Conservation (phyloP, 1,284 basidiomycete species). For the Neolentinus lepideus region DNA sequence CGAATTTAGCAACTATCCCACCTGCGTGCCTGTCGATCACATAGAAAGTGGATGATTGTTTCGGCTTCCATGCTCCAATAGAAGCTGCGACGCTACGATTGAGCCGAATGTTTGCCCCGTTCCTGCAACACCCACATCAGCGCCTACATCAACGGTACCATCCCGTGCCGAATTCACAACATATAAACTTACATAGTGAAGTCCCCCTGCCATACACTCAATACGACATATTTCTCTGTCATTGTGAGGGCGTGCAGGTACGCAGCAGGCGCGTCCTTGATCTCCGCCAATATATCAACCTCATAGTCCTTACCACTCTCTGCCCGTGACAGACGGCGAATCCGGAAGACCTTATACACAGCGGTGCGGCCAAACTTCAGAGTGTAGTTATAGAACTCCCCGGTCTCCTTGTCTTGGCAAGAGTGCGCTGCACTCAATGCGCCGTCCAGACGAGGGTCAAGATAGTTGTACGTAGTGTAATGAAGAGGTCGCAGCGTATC, state of each 20-base stretch:
- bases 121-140: constrained; percentile 8
- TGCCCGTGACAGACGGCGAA: constrained; percentile 15
- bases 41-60: constrained; percentile 24
- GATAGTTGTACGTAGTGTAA: constrained; percentile 15
- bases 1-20: constrained; percentile 27
- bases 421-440: constrained; percentile 27
- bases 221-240: constrained; percentile 26
- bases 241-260: constrained; percentile 29
- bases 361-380: constrained; percentile 18
- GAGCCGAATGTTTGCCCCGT: constrained; percentile 16
- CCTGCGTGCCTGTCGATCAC: constrained; percentile 27
- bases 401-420: constrained; percentile 24
- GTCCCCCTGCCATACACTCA: constrained; percentile 26
- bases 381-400: constrained; percentile 29
- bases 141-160: no score
- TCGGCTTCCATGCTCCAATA: constrained; percentile 22
- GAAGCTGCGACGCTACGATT: constrained; percentile 22
- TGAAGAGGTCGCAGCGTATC: constrained; percentile 28
- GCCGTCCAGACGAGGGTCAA: constrained; percentile 27
- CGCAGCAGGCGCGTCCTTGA: constrained; percentile 27
- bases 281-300: constrained; percentile 26
- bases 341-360: constrained; percentile 25
- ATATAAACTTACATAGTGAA: constrained; percentile 17
- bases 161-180: no score
- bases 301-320: constrained; percentile 11